Evolutionary conservation across 1,284 basidiomycete species (phyloP).

Genomic region (Papiliotrema fonsecae): DNA sequence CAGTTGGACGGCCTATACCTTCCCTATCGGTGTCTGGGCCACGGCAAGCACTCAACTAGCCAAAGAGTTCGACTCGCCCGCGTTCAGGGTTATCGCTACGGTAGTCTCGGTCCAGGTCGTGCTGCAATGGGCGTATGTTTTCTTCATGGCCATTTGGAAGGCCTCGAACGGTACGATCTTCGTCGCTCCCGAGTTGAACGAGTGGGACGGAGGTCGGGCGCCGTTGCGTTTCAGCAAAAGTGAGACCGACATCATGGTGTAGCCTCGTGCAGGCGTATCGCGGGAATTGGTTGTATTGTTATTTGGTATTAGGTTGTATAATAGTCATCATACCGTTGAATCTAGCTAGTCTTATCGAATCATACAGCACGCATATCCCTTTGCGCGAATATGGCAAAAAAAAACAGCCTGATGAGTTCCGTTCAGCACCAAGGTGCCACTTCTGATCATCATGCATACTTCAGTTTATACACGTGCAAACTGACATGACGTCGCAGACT

Average conservation of each 20-base stretch:
- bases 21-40: constrained; percentile 57
- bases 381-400: no score
- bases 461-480: no score
- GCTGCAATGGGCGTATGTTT: constrained; percentile 57
- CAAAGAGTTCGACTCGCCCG: constrained; percentile 54
- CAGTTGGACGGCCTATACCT: constrained; percentile 46
- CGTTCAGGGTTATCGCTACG: constrained; percentile 55
- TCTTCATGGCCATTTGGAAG: constrained; percentile 49
- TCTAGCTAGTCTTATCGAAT: no score
- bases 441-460: no score
- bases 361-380: no score
- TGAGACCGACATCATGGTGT: neutral
- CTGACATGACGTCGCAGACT: no score
- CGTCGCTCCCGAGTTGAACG: constrained; percentile 44
- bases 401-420: no score
- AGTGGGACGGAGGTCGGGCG: constrained; percentile 6
- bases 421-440: no score
- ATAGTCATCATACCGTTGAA: no score
- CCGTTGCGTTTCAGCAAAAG: constrained; percentile 4
- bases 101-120: constrained; percentile 56
- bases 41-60: constrained; percentile 59
- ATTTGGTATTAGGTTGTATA: no score
- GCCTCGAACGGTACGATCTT: constrained; percentile 52
- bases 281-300: no score
- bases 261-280: no score